phyloP scores from a whole-genome alignment of 1,284 basidiomycete species.

The Inonotus obliquus region DNA sequence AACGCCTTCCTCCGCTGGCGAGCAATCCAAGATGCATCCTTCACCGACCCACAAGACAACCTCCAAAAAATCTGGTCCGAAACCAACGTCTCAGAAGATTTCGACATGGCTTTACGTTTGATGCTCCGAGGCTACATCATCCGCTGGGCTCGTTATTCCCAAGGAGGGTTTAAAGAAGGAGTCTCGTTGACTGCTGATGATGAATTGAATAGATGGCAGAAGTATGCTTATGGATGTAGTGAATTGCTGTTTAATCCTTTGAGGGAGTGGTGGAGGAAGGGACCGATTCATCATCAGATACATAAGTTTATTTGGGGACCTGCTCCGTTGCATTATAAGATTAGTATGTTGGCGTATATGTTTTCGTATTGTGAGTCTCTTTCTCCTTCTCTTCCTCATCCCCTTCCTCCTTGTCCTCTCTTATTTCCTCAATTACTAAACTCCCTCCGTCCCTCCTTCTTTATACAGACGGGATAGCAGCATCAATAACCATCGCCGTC shows the following conservation, averaged over 20 bases:
- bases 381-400: neutral
- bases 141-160: conserved; percentile 80
- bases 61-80: conserved; percentile 80
- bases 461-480: conserved; percentile 57
- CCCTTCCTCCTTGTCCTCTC: neutral
- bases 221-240: conserved; percentile 76
- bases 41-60: conserved; percentile 56
- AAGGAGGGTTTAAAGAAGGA: conserved; percentile 81
- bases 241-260: conserved; percentile 78
- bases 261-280: conserved; percentile 63
- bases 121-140: conserved; percentile 67
- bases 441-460: neutral
- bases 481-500: conserved; percentile 57
- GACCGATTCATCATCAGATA: conserved; percentile 75
- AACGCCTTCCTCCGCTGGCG: conserved; percentile 86
- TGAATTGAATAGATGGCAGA: conserved; percentile 82
- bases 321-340: conserved; percentile 80
- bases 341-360: conserved; percentile 77
- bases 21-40: conserved; percentile 76
- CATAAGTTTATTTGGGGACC: conserved; percentile 72
- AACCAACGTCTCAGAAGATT: conserved; percentile 80
- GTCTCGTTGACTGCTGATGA: conserved; percentile 79
- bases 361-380: conserved; percentile 61
- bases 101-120: conserved; percentile 67
- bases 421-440: neutral